These are phyloP conservation scores for Claviceps maximensis DNA, from an alignment of 2,329 filamentous ascomycete species.

Conservation along the genomic window DNA sequence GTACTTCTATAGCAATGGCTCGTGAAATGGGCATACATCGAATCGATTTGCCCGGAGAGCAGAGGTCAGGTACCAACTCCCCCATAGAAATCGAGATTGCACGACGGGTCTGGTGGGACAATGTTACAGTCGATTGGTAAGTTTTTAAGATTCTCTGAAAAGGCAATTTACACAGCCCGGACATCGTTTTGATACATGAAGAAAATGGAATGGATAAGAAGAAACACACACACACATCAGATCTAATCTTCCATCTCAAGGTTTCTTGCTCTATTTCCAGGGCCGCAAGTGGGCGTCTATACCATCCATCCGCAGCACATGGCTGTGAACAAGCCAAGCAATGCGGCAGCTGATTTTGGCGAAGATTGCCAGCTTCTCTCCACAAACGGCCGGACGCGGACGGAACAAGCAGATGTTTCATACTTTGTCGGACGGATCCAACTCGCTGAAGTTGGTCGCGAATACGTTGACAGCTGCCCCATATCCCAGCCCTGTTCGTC, in stretches of 20 bases:
- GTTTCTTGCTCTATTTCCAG: constrained; percentile 4
- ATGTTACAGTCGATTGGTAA: constrained; percentile 3
- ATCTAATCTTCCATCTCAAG: background rate
- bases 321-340: constrained; percentile 5
- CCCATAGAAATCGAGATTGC: constrained; percentile 2
- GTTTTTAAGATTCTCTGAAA: background rate
- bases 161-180: no score
- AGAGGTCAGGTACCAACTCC: background rate
- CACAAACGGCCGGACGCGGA: background rate
- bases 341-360: background rate
- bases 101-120: constrained; percentile 5
- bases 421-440: constrained; percentile 1
- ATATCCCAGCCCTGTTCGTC: background rate
- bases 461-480: constrained; percentile 1
- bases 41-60: constrained; percentile 1
- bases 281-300: constrained; percentile 2
- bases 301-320: constrained; percentile 5
- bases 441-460: constrained; percentile 2
- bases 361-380: background rate
- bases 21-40: constrained; percentile 4
- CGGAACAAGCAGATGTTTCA: background rate
- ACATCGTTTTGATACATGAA: background rate
- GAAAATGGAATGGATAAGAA: background rate
- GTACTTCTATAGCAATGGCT: constrained; percentile 4
- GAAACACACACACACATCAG: background rate